phyloP scores from a whole-genome alignment of 306 rosid genomes.

The Lathyrus tuberosus region DNA sequence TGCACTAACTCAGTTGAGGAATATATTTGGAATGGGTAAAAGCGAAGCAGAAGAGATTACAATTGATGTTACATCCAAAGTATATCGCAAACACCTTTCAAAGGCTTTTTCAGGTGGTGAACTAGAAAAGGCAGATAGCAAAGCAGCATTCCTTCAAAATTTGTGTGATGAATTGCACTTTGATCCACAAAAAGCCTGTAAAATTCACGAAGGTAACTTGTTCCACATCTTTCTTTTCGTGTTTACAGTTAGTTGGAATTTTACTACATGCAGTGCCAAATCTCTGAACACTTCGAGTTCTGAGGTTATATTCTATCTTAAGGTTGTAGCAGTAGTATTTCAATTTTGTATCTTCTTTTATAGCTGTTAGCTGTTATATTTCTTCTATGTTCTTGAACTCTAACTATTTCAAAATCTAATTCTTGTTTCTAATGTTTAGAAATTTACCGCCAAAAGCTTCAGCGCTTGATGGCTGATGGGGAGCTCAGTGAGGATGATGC shows the following conservation, averaged over 20 bases:
- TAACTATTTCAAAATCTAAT: constrained; percentile 38
- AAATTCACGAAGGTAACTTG: constrained; percentile 82
- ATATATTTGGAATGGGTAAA: constrained; percentile 90
- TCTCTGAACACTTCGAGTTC: not conserved
- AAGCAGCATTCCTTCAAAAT: constrained; percentile 92
- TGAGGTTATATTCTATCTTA: constrained; percentile 4
- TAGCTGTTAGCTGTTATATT: constrained; percentile 21
- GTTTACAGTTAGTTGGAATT: constrained; percentile 22
- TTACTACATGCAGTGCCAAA: constrained; percentile 17
- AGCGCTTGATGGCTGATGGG: constrained; percentile 80
- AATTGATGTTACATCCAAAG: constrained; percentile 78
- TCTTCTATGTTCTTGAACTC: constrained; percentile 16
- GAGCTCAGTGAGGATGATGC: constrained; percentile 80
- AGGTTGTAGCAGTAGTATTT: constrained; percentile 15
- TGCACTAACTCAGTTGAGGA: constrained; percentile 76
- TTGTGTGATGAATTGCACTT: constrained; percentile 83
- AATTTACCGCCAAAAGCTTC: constrained; percentile 97
- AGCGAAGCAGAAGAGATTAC: constrained; percentile 82
- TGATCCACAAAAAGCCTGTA: constrained; percentile 86
- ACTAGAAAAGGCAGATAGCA: constrained; percentile 87
- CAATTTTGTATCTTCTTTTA: constrained; percentile 5
- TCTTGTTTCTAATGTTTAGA: constrained; percentile 48
- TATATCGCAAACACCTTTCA: constrained; percentile 77
- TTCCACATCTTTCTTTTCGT: constrained; percentile 13
- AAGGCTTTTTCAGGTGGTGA: constrained; percentile 72